Base-by-base conservation (phyloP, 371 early-diverging fungal species). In the Rhizopus microsporus region DNA sequence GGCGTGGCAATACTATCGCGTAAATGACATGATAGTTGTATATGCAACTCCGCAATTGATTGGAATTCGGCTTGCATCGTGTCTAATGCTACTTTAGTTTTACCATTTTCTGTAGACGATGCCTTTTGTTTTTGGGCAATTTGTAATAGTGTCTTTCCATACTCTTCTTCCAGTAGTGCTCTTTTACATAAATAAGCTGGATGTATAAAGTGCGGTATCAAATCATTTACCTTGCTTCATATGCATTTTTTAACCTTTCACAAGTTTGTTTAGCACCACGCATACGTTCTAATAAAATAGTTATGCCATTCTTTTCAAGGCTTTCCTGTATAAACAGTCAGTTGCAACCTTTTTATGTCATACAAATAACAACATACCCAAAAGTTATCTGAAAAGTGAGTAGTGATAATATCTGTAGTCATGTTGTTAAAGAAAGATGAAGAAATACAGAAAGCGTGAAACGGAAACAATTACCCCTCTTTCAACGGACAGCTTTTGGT, bases 191-290 rank as follows among this genome's bases (percentile, higher is more conserved):
- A 16, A 42, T 9, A 23, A 37, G 30, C 32, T 46, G 15, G 15
- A n/a, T 43, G 5, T 44, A 8, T 46, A 30, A 7, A n/a, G 10
- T 13, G n/a, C 1, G 35, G 32, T 38, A 15, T 40, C 7, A 4
- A 12, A 35, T 35, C 7, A 39, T 46, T 38, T 60, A 66, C 66
- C 66, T 66, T 34, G 63, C 60, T 60, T 68, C 68, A 51, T 68
- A 68, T 32, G 60, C 51, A 48, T 57, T 49, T 33, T 59, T 63
- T 8, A 63, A 57, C 44, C 50, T 53, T 44, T 68, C 68, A 43
- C 63, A 68, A 2, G 63, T 63, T 33, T 68, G 64, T 44, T 68
- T 68, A 23, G 68, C 68, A 15, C 63, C 68, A 45, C 60, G 47
- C 68, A 68, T 68, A 35, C 63, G 47, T 23, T 68, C 63, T 15